Percentiles rank a stretch among this genome's conserved stretches.
phyloP scores from a whole-genome alignment of 352 stramenopile genomes.

The Phytophthora meadii region DNA sequence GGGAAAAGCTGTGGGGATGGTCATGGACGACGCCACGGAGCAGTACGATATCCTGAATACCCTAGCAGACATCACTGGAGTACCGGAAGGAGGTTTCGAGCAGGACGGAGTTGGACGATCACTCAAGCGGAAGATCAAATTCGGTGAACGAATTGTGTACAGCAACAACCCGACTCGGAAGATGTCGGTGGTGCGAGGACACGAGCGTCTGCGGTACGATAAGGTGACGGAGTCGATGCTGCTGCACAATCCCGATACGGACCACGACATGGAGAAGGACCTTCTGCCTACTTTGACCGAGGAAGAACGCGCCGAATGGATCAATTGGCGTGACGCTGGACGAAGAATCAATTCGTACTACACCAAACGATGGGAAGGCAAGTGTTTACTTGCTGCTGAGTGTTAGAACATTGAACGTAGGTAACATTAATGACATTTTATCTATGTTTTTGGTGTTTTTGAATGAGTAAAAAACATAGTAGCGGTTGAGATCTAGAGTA shows the following conservation, averaged over 20 bases:
- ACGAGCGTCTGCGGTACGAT: constrained; percentile 48
- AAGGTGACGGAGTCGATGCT: constrained; percentile 31
- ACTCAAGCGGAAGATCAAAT: constrained; percentile 47
- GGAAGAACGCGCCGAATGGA: constrained; percentile 24
- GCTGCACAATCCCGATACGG: constrained; percentile 41
- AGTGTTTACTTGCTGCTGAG: constrained; percentile 39
- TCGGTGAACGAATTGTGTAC: constrained; percentile 34
- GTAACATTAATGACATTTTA: constrained; percentile 1
- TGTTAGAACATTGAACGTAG: constrained; percentile 50
- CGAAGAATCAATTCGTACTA: constrained; percentile 57
- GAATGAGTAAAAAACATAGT: background rate
- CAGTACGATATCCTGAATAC: constrained; percentile 55
- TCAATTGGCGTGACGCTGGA: constrained; percentile 27
- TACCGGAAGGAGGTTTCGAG: constrained; percentile 38
- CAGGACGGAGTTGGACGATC: constrained; percentile 45
- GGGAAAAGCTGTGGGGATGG: constrained; percentile 28
- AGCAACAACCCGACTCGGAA: constrained; percentile 62
- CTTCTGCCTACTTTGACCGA: constrained; percentile 29
- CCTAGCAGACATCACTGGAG: constrained; percentile 41
- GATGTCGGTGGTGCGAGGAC: constrained; percentile 45
- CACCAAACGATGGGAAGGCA: constrained; percentile 29
- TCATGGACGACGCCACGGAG: constrained; percentile 40
- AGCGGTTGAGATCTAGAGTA: constrained; percentile 29
- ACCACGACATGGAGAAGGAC: constrained; percentile 45
- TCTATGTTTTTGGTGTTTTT: background rate